Evolutionary conservation across 768 basidiomycete genomes (phyloP).

Genomic region (Russula foetens): DNA sequence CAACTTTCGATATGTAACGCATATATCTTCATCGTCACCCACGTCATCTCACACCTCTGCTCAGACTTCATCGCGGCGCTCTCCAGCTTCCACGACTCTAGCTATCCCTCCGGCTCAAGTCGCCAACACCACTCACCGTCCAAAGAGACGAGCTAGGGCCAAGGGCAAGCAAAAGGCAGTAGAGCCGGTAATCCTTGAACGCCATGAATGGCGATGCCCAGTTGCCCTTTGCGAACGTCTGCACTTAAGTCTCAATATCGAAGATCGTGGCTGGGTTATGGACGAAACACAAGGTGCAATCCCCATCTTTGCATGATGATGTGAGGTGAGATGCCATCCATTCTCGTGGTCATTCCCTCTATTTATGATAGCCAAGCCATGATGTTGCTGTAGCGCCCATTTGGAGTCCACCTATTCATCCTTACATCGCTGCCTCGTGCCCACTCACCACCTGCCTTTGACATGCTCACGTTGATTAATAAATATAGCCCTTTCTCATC

Average conservation of each 20-base stretch:
- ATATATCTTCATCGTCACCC: background rate
- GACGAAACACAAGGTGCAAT: slow-evolving; percentile 19
- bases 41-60: background rate
- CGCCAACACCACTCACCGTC: background rate
- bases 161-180: slow-evolving; percentile 19
- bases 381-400: background rate
- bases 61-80: slow-evolving; percentile 1
- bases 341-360: background rate
- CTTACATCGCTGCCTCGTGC: background rate
- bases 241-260: slow-evolving; percentile 15
- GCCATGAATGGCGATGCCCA: slow-evolving; percentile 20
- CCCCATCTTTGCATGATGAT: slow-evolving; percentile 14
- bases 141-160: slow-evolving; percentile 5
- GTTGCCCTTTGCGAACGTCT: slow-evolving; percentile 13
- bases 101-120: background rate
- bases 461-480: background rate
- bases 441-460: background rate
- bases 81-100: background rate
- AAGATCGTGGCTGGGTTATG: slow-evolving; percentile 17
- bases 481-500: slow-evolving; percentile 6
- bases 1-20: slow-evolving; percentile 4
- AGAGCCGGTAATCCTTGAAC: slow-evolving; percentile 8
- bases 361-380: background rate
- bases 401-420: background rate
- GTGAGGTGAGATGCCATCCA: slow-evolving; percentile 1